These are phyloP conservation scores for Phyllostachys edulis DNA, from an alignment of 176 grass and related monocot species.

Conservation along the genomic window DNA sequence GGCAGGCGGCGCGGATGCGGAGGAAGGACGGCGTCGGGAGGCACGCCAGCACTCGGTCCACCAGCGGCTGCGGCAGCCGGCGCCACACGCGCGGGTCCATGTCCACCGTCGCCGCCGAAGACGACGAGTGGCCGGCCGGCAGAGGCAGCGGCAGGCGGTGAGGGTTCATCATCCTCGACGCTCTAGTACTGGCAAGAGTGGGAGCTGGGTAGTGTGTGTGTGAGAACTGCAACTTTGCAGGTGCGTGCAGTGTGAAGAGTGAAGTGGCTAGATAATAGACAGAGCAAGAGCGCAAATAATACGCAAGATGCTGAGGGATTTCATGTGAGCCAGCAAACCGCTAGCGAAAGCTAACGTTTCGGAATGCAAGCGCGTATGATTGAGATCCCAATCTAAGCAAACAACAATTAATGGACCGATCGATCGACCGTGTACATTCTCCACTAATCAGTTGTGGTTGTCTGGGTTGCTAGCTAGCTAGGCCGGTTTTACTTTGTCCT, in stretches of 20 bases:
- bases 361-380: constrained; percentile 5
- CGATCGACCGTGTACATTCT: background rate
- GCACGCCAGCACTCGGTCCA: constrained; percentile 85
- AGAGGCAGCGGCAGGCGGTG: constrained; percentile 4
- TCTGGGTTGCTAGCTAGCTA: background rate
- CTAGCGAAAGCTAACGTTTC: background rate
- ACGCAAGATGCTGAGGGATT: constrained; percentile 4
- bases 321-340: background rate
- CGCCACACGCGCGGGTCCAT: constrained; percentile 86
- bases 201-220: background rate
- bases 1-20: constrained; percentile 69
- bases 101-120: background rate
- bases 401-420: background rate
- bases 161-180: constrained; percentile 36
- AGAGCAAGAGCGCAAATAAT: constrained; percentile 7
- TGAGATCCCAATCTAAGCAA: background rate
- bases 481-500: background rate
- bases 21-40: constrained; percentile 75
- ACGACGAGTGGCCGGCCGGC: constrained; percentile 3
- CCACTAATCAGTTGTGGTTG: background rate
- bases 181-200: background rate
- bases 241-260: background rate
- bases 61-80: constrained; percentile 63
- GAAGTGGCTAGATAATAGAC: background rate
- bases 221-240: background rate